phyloP scores from a whole-genome alignment of 495 filamentous ascomycete species.

The Penicillium diatomitis region DNA sequence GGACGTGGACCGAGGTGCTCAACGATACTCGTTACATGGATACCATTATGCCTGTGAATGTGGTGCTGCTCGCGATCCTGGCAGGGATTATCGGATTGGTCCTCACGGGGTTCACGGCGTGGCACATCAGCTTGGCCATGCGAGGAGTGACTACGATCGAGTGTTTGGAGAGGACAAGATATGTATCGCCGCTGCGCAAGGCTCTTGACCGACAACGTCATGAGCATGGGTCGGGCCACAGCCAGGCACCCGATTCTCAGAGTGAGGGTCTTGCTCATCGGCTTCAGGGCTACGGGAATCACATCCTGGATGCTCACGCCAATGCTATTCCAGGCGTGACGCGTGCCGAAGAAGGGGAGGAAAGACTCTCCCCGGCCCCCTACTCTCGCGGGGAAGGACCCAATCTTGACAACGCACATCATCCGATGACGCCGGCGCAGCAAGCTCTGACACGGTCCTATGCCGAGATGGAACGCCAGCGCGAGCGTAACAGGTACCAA shows the following conservation, averaged over 20 bases:
- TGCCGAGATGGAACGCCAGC: slow-evolving; percentile 61
- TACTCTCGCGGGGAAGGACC: slow-evolving; percentile 16
- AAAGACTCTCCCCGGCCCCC: slow-evolving; percentile 26
- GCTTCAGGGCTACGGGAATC: slow-evolving; percentile 60
- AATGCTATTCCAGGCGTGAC: slow-evolving; percentile 77
- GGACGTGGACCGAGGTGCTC: slow-evolving; percentile 76
- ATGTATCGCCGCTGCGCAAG: slow-evolving; percentile 68
- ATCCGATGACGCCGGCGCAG: slow-evolving; percentile 29
- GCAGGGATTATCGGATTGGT: slow-evolving; percentile 87
- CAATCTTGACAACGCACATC: neutral
- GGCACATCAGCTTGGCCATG: slow-evolving; percentile 79
- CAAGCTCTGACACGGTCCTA: slow-evolving; percentile 51
- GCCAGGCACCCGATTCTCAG: slow-evolving; percentile 31
- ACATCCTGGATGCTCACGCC: slow-evolving; percentile 71
- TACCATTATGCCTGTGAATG: slow-evolving; percentile 77
- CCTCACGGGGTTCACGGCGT: slow-evolving; percentile 78
- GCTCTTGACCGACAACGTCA: slow-evolving; percentile 53
- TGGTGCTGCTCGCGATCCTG: slow-evolving; percentile 75
- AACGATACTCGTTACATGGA: slow-evolving; percentile 52
- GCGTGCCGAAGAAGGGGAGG: slow-evolving; percentile 70
- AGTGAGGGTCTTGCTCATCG: slow-evolving; percentile 52
- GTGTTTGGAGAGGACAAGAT: slow-evolving; percentile 86
- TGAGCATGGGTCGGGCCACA: slow-evolving; percentile 26
- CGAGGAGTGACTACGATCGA: slow-evolving; percentile 89
- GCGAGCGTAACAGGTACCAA: slow-evolving; percentile 68